These are phyloP conservation scores for Botryotinia convoluta DNA, from an alignment of 2,329 filamentous ascomycete genomes.

Conservation along the genomic window DNA sequence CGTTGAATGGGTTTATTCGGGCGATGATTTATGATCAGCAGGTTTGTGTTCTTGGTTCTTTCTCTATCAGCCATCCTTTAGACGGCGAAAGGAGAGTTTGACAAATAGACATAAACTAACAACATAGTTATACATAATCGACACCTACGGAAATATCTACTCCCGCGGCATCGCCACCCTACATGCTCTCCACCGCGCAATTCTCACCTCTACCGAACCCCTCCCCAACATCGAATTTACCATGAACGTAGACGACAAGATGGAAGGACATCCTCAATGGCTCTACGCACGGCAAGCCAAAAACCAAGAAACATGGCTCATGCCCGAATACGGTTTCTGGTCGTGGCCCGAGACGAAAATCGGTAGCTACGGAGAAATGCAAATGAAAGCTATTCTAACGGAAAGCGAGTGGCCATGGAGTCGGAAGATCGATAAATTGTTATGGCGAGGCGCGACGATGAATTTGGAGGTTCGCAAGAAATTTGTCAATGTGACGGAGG, in stretches of 20 bases:
- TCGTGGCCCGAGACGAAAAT: conserved; percentile 51
- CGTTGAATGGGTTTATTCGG: conserved; percentile 17
- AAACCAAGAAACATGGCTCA: conserved; percentile 41
- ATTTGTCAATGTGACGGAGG: conserved; percentile 27
- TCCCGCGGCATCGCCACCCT: conserved; percentile 44
- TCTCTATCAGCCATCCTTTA: conserved; percentile 2
- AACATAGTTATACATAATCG: conserved; percentile 12
- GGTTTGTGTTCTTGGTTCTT: conserved; percentile 22
- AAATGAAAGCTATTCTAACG: conserved; percentile 39
- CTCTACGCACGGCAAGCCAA: conserved; percentile 10
- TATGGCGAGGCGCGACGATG: conserved; percentile 51
- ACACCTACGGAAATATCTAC: conserved; percentile 15
- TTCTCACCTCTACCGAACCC: conserved; percentile 47
- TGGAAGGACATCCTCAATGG: conserved; percentile 27
- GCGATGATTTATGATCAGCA: conserved; percentile 18
- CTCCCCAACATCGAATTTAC: conserved; percentile 51
- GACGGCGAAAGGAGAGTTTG: too few species aligned
- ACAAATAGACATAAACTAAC: background rate
- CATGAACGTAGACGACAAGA: conserved; percentile 51
- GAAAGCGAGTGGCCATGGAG: conserved; percentile 36
- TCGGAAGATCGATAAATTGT: conserved; percentile 43
- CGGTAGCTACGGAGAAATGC: conserved; percentile 43
- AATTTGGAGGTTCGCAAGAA: conserved; percentile 21
- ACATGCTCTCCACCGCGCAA: conserved; percentile 51
- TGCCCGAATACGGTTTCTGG: conserved; percentile 56